Evolutionary conservation across 2,329 filamentous ascomycete genomes (phyloP), one percentile per base, ranked within the genome.

Genomic region (Hypoxylon sp.): DNA sequence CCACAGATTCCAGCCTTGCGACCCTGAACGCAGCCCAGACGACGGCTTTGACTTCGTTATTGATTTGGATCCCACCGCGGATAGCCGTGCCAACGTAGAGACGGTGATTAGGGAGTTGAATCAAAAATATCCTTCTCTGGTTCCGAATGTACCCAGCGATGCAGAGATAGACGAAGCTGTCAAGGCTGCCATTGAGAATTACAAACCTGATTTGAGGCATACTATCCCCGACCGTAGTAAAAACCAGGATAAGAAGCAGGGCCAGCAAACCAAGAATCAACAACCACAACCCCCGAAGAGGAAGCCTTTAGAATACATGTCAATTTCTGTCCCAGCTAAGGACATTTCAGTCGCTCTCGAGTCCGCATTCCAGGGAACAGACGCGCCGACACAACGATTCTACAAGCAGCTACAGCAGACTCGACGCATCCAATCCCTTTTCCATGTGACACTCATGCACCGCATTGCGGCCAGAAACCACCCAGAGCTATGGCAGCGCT

Each of bases 361-460:
- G 7, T 81, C 82, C 38, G 75, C 88, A 9, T 97, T 99, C 70
- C 74, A 76, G 15, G 73, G 75, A 4, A 72, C 78, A 4, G 69
- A 72, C 2, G 63, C 82, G 0, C 71, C 83, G 3, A 73, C 81
- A 11, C 75, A 82, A n/a, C 78, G 75, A 15, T 86, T 96, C 66
- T 99, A 89, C 75, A 82, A 81, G 63, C 83, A 90, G 49, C 80
- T 99, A 23, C 82, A 88, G 69, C 80, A 88, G 61, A 81, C 79
- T 2, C 81, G 87, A 13, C 89, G 94, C 45, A 74, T 97, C 4
- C 93, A 97, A 71, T 68, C 80, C n/a, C 80, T 86, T 29, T 99
- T 97, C 69, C 94, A 99, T 69, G 90, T 99, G 50, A 99, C 94
- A 0, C 81, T 99, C 27, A 91, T 97, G 69, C 94, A 99, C 71